Evolutionary conservation across 805 yeast genomes (phyloP).

Genomic region (Cyberlindnera petersonii): DNA sequence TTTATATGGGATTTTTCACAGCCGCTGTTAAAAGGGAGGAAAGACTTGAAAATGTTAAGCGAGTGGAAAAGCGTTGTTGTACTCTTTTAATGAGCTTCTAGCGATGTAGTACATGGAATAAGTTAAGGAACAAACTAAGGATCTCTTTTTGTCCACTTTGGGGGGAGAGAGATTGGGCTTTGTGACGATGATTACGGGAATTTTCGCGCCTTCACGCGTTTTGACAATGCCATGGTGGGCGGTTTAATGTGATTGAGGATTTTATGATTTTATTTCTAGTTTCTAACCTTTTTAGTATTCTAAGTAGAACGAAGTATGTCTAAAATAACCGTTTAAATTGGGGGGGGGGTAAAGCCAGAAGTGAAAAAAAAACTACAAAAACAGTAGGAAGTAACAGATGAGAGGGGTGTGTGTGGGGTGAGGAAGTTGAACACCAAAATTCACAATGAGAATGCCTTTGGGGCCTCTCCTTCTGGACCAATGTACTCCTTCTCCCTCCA

Average conservation of each 20-base stretch:
- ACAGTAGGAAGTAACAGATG: too few relatives aligned
- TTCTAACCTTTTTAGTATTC: not conserved
- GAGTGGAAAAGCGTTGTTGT: not conserved
- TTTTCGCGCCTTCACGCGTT: too few relatives aligned
- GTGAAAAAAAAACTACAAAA: not conserved
- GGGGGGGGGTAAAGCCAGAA: not conserved
- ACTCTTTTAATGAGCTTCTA: not conserved
- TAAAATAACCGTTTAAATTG: constrained; percentile 1
- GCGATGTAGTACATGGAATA: too few relatives aligned
- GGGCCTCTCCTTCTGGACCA: constrained; percentile 96
- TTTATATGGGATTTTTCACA: not conserved
- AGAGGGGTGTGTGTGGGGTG: too few relatives aligned
- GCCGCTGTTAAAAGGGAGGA: not conserved
- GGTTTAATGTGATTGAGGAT: too few relatives aligned
- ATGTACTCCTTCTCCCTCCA: constrained; percentile 89
- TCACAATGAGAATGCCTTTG: constrained; percentile 42
- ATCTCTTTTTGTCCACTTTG: too few relatives aligned
- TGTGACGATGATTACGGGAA: too few relatives aligned
- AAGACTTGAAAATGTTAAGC: too few relatives aligned
- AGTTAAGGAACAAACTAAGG: too few relatives aligned
- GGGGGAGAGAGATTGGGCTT: too few relatives aligned
- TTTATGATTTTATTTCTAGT: not conserved
- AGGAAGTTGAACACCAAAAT: too few relatives aligned
- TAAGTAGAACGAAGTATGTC: not conserved
- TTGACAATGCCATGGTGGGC: too few relatives aligned